Evolutionary conservation across 345 rosid genomes (phyloP), one percentile per base, ranked within the genome.

Genomic region (Rubroshorea leprosula): DNA sequence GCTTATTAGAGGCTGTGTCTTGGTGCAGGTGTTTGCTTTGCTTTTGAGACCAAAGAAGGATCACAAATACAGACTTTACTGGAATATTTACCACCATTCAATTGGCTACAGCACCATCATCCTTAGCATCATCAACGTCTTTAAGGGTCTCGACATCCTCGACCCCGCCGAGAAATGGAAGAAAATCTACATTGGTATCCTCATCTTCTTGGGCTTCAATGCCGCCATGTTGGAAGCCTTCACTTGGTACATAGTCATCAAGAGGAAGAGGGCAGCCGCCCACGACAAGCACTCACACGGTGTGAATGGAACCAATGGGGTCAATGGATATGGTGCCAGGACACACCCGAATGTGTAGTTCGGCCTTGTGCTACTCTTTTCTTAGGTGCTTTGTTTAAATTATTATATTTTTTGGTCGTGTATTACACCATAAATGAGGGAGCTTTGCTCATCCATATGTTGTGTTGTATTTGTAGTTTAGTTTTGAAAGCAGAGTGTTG

Each of bases 41-140:
- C 85, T 92, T 51, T 55, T 86, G 65, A 83, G 95, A 78, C 98
- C 97, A 14, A 92, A 86, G 76, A 82, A 79, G 41, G 90, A 92
- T 39, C 83, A 92, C 85, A 92, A 89, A 41, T 86, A 75, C 68
- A 80, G 98, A 57, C 1, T 72, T 10, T 89, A 81, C 60, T 92
- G 98, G 98, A 92, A 89, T 73, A 66, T 87, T 26, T 92, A 92
- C 78, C 98, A 92, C 70, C 90, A 85, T 60, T 20, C 73, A 2
- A 68, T 85, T 0, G 98, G 98, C 4, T 89, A 92, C 67, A 44
- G 89, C 0, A 75, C 76, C 41, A 79, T 92, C n/a, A 15, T 50
- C 41, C 59, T 89, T 48, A 73, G 87, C 74, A 83, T 92, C 54
- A 7, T 64, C 50, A 89, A 92, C 51, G 71, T 92, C 61, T 85